phyloP scores from a whole-genome alignment of 1,284 basidiomycete species.

The Melampsora larici-populina region DNA sequence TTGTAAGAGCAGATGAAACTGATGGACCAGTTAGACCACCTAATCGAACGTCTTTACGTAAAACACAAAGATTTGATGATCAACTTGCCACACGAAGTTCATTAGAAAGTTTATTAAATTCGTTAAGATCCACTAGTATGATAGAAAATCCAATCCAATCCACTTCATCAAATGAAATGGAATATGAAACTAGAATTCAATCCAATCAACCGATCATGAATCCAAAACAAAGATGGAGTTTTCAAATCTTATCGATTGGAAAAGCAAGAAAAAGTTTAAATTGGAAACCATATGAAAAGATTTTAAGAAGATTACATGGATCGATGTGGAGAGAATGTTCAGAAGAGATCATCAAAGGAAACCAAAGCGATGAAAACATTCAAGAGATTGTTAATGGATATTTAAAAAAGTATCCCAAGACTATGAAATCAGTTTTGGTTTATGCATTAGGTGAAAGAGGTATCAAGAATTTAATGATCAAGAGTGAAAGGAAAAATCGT shows the following conservation, averaged over 20 bases:
- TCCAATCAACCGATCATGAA: no score
- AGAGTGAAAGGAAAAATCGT: not conserved
- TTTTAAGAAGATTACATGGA: conserved; percentile 39
- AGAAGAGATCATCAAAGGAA: conserved; percentile 12
- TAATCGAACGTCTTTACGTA: conserved; percentile 27
- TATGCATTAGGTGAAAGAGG: not conserved
- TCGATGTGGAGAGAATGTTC: conserved; percentile 42
- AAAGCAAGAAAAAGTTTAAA: conserved; percentile 11
- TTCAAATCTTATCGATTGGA: conserved; percentile 19
- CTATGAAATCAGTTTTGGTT: conserved; percentile 22
- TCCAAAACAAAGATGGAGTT: conserved; percentile 6
- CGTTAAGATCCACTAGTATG: conserved; percentile 2
- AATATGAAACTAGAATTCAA: no score
- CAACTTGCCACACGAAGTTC: conserved; percentile 13
- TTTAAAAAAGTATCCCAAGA: conserved; percentile 15
- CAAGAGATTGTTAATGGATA: conserved; percentile 24
- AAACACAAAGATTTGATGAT: conserved; percentile 35
- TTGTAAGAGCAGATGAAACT: conserved; percentile 34
- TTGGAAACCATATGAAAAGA: conserved; percentile 37
- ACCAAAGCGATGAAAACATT: not conserved
- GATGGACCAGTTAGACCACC: conserved; percentile 37
- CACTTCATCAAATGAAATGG: not conserved
- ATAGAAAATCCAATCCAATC: not conserved
- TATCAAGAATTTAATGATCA: not conserved
- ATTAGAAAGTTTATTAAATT: conserved; percentile 13